Conservation (phyloP, 2,329 filamentous ascomycete genomes). For the Pestalotiopsis sp. region DNA sequence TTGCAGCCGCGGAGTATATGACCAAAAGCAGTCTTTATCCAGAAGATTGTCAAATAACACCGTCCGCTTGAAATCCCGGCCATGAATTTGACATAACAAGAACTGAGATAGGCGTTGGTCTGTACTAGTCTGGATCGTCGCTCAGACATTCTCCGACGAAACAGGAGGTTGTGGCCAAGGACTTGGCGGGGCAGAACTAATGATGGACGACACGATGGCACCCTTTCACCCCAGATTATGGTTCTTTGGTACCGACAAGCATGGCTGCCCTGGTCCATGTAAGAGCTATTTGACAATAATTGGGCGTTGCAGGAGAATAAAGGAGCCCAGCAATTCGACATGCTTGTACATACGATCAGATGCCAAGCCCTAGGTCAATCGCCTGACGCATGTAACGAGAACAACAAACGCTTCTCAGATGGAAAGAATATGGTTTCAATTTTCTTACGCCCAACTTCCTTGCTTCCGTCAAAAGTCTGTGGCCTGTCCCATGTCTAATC, state of each 20-base stretch:
- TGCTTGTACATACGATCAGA: not conserved
- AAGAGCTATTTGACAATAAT: not conserved
- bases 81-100: too few species aligned
- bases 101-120: not conserved
- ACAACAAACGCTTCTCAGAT: not conserved
- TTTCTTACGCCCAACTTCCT: slow-evolving; percentile 9
- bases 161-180: slow-evolving; percentile 10
- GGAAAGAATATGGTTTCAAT: not conserved
- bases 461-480: not conserved
- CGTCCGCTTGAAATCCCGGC: too few species aligned
- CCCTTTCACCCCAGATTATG: not conserved
- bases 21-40: too few species aligned
- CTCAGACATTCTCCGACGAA: slow-evolving; percentile 8
- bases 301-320: not conserved
- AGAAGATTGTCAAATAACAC: too few species aligned
- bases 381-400: not conserved
- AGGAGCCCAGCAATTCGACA: not conserved
- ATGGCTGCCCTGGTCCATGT: not conserved
- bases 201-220: not conserved
- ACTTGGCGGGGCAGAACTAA: slow-evolving; percentile 5
- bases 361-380: not conserved
- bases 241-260: not conserved
- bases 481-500: not conserved
- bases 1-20: too few species aligned
- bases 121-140: not conserved